Conservation (phyloP, 345 rosid species). For the Cardamine occulta region DNA sequence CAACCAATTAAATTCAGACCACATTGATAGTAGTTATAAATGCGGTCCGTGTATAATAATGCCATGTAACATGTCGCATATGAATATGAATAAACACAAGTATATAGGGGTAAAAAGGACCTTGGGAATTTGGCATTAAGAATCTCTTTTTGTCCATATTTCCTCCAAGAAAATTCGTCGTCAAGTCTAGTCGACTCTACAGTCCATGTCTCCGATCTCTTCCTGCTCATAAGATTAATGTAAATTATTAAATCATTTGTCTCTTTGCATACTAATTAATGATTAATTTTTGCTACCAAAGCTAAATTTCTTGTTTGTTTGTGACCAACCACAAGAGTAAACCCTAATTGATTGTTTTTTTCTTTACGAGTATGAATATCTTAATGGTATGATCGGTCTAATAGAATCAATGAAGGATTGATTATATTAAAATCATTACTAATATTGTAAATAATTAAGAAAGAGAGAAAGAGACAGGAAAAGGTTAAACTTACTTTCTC, state of each 20-base stretch:
- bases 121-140: conserved; percentile 72
- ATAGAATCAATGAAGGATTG: neutral
- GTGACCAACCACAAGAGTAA: conserved; percentile 5
- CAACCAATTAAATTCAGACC: conserved; percentile 8
- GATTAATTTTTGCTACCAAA: conserved; percentile 8
- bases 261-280: conserved; percentile 8
- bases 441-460: neutral
- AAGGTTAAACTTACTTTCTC: conserved; percentile 61
- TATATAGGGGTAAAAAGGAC: conserved; percentile 41
- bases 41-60: conserved; percentile 24
- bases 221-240: conserved; percentile 51
- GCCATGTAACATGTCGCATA: conserved; percentile 26
- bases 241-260: neutral
- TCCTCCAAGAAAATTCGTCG: conserved; percentile 80
- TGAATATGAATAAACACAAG: neutral
- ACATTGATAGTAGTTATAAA: conserved; percentile 26
- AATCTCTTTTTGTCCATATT: conserved; percentile 86
- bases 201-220: conserved; percentile 47
- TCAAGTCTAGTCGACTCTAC: conserved; percentile 46
- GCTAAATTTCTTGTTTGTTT: conserved; percentile 8
- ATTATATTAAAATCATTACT: neutral
- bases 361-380: neutral
- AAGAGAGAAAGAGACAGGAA: neutral
- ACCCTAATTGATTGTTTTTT: neutral
- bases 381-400: conserved; percentile 4